These are phyloP conservation scores for Rhododendron henanense DNA, from an alignment of 148 eudicot species.

Conservation along the genomic window DNA sequence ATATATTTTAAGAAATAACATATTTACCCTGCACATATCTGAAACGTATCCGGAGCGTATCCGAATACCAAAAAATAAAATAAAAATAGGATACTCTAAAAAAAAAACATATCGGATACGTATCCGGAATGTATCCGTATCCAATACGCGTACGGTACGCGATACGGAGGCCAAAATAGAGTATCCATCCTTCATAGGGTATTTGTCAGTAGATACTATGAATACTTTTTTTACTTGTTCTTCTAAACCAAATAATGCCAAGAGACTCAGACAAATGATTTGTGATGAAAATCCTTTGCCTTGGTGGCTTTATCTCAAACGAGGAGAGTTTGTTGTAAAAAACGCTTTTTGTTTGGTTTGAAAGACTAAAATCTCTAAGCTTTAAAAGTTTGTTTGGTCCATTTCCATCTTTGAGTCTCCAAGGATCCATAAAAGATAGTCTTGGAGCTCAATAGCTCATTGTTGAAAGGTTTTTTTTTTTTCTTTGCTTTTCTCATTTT, in stretches of 20 bases:
- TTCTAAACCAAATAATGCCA: neutral
- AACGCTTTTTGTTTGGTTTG: neutral
- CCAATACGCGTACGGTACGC: no score
- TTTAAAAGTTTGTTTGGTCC: neutral
- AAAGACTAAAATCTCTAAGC: neutral
- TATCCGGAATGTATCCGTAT: no score
- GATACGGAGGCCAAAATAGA: no score
- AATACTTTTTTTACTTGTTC: neutral
- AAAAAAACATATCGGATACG: no score
- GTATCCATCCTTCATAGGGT: no score
- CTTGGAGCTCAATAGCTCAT: neutral
- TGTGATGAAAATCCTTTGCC: neutral
- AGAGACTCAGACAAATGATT: neutral
- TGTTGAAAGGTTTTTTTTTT: neutral
- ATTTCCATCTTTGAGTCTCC: neutral
- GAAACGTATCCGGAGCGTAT: no score
- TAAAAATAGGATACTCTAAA: no score
- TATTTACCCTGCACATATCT: no score
- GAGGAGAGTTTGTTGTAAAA: neutral
- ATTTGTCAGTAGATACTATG: neutral
- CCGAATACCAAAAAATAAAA: no score
- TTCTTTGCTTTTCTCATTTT: neutral
- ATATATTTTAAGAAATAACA: no score
- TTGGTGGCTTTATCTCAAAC: neutral
- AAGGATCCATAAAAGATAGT: conserved; percentile 1